phyloP scores from a whole-genome alignment of 805 yeast genomes.

The Kodamaea jinghongensis region DNA sequence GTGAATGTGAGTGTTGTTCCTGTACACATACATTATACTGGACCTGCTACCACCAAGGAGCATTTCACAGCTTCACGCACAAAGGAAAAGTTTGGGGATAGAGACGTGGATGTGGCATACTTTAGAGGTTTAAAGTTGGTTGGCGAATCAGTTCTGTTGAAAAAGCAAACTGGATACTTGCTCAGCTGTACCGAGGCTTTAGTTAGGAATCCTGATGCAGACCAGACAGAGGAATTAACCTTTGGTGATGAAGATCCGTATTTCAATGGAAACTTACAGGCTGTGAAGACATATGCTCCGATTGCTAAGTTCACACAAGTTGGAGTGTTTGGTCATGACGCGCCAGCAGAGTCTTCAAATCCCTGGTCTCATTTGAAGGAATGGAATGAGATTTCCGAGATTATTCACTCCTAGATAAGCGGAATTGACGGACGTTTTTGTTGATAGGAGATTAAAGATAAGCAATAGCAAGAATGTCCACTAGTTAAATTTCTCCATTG shows the following conservation, averaged over 20 bases:
- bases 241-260: conserved; percentile 4
- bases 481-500: too few relatives aligned
- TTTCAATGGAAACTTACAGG: conserved; percentile 10
- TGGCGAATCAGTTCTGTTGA: conserved; percentile 19
- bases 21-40: conserved; percentile 17
- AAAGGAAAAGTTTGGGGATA: conserved; percentile 13
- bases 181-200: conserved; percentile 20
- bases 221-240: background rate
- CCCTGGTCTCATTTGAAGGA: conserved; percentile 29
- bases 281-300: conserved; percentile 18
- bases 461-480: too few relatives aligned
- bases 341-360: conserved; percentile 13
- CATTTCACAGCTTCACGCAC: conserved; percentile 31
- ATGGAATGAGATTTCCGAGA: conserved; percentile 26
- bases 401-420: conserved; percentile 17
- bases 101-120: conserved; percentile 21
- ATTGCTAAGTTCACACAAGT: conserved; percentile 24
- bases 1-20: conserved; percentile 14
- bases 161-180: conserved; percentile 24
- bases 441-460: too few relatives aligned
- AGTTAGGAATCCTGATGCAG: background rate
- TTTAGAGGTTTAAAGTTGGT: conserved; percentile 36
- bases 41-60: conserved; percentile 31
- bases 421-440: too few relatives aligned
- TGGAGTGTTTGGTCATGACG: conserved; percentile 31